Base-by-base conservation (phyloP, 2,329 filamentous ascomycete species). In the Exserohilum turcica region DNA sequence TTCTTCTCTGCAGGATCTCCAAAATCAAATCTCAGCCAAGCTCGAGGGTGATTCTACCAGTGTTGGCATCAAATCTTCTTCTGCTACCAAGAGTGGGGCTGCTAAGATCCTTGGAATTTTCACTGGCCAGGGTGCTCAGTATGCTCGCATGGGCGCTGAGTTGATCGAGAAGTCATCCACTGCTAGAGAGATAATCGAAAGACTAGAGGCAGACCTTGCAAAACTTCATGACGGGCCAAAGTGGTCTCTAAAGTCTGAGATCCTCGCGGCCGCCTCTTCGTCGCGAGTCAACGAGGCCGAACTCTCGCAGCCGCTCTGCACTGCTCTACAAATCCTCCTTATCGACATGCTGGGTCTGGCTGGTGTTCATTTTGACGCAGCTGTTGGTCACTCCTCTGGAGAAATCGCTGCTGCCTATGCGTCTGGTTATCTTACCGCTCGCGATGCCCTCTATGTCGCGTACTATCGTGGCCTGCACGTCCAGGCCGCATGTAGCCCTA, bases 271-370 rank as follows among this genome's bases (percentile, higher is more conserved):
- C 4, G 18, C 4, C 40, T 28, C 18, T 32, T 24, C 47, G 16
- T 12, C 61, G 3, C 24, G 15, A 6, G 36, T 65, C 3, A 64
- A 66, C 71, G 77, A 43, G 68, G 78, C 43, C 74, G 77, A 3
- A 75, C 32, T 60, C 29, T 49, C 52, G 5, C 64, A 67, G 52
- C 60, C 62, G 3, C 37, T 59, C 5, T 63, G 60, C 37, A 63
- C 64, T 2, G 63, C 63, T 1, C 24, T 67, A 0, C 64, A 67
- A 37, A 48, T 65, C 3, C 52, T 51, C 1, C 36, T 67, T 1
- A 53, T 60, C 2, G 52, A 63, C 18, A 1, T 37, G 50, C 5
- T 55, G 43, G 1, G 18, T 10, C 2, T 28, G 15, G 3, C 59
- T 38, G 53, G 51, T 3, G 24, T 65, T 13, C 9, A 24, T 4